Evolutionary conservation across 2,329 filamentous ascomycete species (phyloP), one percentile per base, ranked within the genome.

Genomic region (Pseudogymnoascus sp.): DNA sequence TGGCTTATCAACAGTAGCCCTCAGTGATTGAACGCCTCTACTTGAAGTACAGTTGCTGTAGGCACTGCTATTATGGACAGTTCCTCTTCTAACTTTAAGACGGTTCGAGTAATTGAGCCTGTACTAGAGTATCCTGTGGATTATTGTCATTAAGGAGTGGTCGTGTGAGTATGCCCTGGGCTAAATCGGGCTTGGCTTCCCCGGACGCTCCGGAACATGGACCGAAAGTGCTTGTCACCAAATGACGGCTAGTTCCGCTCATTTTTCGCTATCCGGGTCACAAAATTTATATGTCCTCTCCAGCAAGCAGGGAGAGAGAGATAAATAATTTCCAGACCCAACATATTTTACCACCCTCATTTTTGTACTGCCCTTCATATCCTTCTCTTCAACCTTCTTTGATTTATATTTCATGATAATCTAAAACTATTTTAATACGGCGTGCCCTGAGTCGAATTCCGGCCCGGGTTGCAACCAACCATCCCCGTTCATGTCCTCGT

Each of bases 211-310:
- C 46, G 46, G 46, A 56, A 33, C 46, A 56, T 56, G 8, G 26
- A 31, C 46, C 46, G 46, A 56, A 56, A 19, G 46, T 56, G 46
- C 26, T 19, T 56, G 46, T 56, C 46, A 31, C 46, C 46, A 56
- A 56, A 56, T 19, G 26, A 60, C 59, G 59, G 59, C 59, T 60
- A 60, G 59, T 37, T 60, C 59, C 59, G 59, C 6, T 28, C 33
- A 60, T 40, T 40, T 37, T 40, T 60, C 59, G 59, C 37, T 60
- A 60, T 60, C 59, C 37, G 59, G 59, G 59, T 60, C 59, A 60
- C 59, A 60, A 60, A 60, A 60, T 60, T 60, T 60, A 60, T 60
- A 40, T 37, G 33, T 60, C 56, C 46, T 53, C 46, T 19, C 31
- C 7, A 3, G 26, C 46, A 33, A 56, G 24, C 41, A 26, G 7